A percentile compares a stretch with the other conserved stretches of the same genome.
phyloP scores from a whole-genome alignment of 345 rosid species.

The Aquilaria yunnanensis region DNA sequence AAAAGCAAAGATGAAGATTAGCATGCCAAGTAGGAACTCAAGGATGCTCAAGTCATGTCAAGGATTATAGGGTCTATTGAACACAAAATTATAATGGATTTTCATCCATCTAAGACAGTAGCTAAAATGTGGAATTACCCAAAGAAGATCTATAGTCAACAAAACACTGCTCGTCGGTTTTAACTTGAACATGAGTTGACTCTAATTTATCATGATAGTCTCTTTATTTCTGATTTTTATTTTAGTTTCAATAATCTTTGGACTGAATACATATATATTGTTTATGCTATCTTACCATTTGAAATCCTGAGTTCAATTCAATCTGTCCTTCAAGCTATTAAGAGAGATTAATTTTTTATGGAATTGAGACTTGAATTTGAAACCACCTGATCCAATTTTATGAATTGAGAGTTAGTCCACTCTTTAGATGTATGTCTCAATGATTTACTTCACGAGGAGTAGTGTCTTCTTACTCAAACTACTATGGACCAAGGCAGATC shows the following conservation, averaged over 20 bases:
- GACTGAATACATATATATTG: not conserved
- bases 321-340: not conserved
- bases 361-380: slow-evolving; percentile 3
- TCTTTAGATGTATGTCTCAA: slow-evolving; percentile 6
- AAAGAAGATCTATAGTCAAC: not conserved
- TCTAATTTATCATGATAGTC: not conserved
- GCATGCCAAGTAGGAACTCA: not conserved
- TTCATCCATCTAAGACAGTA: not conserved
- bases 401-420: not conserved
- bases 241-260: not conserved
- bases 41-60: not conserved
- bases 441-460: slow-evolving; percentile 1
- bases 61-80: not conserved
- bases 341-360: not conserved
- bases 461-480: not conserved
- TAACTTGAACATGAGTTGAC: not conserved
- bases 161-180: not conserved
- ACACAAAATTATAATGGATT: not conserved
- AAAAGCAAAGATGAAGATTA: not conserved
- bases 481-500: not conserved
- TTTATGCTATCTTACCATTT: not conserved
- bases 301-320: not conserved
- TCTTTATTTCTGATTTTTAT: not conserved
- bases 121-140: not conserved
- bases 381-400: not conserved